A percentile compares a stretch with the other conserved stretches of the same genome.
phyloP scores from a whole-genome alignment of 495 filamentous ascomycete genomes.

The Penicillium paradoxum region DNA sequence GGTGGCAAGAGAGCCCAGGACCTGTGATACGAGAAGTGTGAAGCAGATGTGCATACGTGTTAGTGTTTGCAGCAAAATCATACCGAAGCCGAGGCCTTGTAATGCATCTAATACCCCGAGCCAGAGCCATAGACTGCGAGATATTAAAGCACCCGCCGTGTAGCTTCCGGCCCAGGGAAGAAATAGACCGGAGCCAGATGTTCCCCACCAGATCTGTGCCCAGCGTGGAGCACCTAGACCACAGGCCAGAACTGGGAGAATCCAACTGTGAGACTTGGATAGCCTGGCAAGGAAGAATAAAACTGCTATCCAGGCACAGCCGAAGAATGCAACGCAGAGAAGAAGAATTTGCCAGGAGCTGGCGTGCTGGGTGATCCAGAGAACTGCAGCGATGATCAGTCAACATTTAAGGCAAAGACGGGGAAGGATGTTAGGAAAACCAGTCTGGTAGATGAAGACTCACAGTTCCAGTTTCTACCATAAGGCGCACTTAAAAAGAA shows the following conservation, averaged over 20 bases:
- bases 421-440: neutral
- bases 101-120: slow-evolving; percentile 45
- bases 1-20: slow-evolving; percentile 47
- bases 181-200: slow-evolving; percentile 41
- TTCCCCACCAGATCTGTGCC: slow-evolving; percentile 52
- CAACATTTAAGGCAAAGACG: neutral
- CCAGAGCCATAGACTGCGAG: slow-evolving; percentile 48
- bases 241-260: slow-evolving; percentile 47
- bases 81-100: slow-evolving; percentile 48
- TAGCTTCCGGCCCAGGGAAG: slow-evolving; percentile 48
- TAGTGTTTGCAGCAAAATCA: slow-evolving; percentile 48
- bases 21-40: slow-evolving; percentile 46
- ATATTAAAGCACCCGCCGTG: slow-evolving; percentile 40
- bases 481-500: slow-evolving; percentile 49
- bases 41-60: slow-evolving; percentile 49
- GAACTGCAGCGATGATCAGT: slow-evolving; percentile 21
- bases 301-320: slow-evolving; percentile 38
- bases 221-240: slow-evolving; percentile 48
- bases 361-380: slow-evolving; percentile 46
- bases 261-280: slow-evolving; percentile 46
- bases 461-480: slow-evolving; percentile 47
- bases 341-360: slow-evolving; percentile 41
- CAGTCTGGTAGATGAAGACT: slow-evolving; percentile 11
- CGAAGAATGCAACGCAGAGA: slow-evolving; percentile 43
- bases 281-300: slow-evolving; percentile 38